Percentiles rank a stretch among this genome's conserved stretches.
phyloP scores from a whole-genome alignment of 768 basidiomycete species.

The Trametes gibbosa region DNA sequence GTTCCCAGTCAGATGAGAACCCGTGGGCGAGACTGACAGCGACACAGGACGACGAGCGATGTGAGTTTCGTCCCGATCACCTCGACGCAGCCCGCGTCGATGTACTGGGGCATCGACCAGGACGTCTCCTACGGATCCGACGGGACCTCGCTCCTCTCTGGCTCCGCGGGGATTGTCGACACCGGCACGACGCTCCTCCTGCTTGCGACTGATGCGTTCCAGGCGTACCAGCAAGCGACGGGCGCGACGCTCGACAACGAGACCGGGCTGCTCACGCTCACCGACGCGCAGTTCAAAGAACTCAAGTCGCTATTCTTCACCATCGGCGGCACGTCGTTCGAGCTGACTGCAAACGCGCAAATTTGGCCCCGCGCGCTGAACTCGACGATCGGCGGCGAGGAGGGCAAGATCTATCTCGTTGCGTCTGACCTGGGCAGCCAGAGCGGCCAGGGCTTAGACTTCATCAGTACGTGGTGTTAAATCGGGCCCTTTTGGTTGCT shows the following conservation, averaged over 20 bases:
- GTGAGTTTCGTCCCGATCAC: slow-evolving; percentile 41
- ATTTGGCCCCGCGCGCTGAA: slow-evolving; percentile 67
- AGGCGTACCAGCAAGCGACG: slow-evolving; percentile 51
- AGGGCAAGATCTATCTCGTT: slow-evolving; percentile 52
- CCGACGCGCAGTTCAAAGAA: slow-evolving; percentile 43
- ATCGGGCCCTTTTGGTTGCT: neutral
- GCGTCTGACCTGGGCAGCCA: slow-evolving; percentile 48
- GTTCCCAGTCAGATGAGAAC: neutral
- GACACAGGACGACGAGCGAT: slow-evolving; percentile 18
- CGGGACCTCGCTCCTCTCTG: slow-evolving; percentile 29
- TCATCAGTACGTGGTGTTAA: slow-evolving; percentile 55
- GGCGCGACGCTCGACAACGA: slow-evolving; percentile 49
- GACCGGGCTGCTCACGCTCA: slow-evolving; percentile 57
- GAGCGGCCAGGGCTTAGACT: slow-evolving; percentile 60
- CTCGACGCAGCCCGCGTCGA: slow-evolving; percentile 42
- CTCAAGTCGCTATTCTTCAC: slow-evolving; percentile 52
- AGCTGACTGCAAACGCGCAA: slow-evolving; percentile 63
- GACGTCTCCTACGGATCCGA: slow-evolving; percentile 35
- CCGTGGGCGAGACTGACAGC: neutral
- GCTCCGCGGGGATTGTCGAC: slow-evolving; percentile 49
- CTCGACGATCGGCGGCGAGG: slow-evolving; percentile 51
- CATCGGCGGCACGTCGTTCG: slow-evolving; percentile 51
- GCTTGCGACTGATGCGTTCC: slow-evolving; percentile 58
- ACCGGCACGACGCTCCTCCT: slow-evolving; percentile 54
- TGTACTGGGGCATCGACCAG: slow-evolving; percentile 53